Conservation (phyloP, 305 asterid genomes). For the Euphrasia arctica region DNA sequence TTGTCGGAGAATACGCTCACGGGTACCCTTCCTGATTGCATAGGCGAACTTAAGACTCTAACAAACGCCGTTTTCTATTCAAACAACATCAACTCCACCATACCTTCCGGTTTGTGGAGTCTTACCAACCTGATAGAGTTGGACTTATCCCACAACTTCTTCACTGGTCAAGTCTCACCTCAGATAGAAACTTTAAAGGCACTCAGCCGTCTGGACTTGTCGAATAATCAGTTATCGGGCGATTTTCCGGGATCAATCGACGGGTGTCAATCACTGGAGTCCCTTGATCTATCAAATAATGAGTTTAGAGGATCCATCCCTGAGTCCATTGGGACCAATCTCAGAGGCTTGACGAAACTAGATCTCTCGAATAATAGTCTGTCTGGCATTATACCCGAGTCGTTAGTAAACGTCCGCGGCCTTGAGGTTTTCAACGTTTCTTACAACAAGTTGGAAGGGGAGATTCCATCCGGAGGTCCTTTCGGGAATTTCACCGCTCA, state of each 20-base stretch:
- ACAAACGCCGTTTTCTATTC: not conserved
- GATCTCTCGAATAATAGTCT: not conserved
- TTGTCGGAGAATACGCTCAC: not conserved
- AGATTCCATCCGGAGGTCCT: not conserved
- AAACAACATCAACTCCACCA: not conserved
- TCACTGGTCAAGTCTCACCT: not conserved
- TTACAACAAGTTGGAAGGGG: not conserved
- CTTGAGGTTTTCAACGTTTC: not conserved
- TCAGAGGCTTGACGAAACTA: not conserved
- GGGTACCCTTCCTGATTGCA: not conserved
- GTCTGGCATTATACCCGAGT: not conserved
- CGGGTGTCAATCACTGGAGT: not conserved
- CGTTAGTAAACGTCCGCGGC: not conserved
- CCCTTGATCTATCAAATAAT: not conserved
- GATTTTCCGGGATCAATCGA: not conserved
- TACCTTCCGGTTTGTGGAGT: not conserved
- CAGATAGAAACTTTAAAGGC: not conserved
- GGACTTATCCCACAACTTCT: not conserved
- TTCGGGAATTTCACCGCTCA: not conserved
- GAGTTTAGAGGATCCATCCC: not conserved
- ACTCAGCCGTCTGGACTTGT: not conserved
- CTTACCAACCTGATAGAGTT: not conserved
- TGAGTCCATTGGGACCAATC: not conserved
- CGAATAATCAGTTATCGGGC: not conserved
- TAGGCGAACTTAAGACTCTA: not conserved